phyloP scores from a whole-genome alignment of 371 early-diverging fungal genomes.

The Pancytospora philotis region DNA sequence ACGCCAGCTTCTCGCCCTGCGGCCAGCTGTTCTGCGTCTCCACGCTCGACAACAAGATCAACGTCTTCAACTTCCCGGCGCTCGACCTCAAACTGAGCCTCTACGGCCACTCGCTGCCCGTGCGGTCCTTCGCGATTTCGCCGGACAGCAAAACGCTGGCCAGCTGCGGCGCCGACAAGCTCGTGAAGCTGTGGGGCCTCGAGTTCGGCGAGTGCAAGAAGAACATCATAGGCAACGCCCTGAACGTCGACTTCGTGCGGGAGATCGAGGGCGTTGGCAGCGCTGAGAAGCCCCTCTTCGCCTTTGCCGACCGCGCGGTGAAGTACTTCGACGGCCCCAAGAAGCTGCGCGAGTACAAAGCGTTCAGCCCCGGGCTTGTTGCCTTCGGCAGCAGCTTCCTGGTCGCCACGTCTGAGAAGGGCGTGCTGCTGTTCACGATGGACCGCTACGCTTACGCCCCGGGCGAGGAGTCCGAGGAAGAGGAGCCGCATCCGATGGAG shows the following conservation, averaged over 20 bases:
- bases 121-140: constrained; percentile 42
- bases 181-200: constrained; percentile 59
- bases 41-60: constrained; percentile 46
- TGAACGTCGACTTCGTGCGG: constrained; percentile 19
- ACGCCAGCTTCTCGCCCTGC: constrained; percentile 32
- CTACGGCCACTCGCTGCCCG: constrained; percentile 60
- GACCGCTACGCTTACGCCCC: constrained; percentile 36
- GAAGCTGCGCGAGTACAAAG: constrained; percentile 25
- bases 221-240: constrained; percentile 42
- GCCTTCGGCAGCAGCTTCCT: constrained; percentile 15
- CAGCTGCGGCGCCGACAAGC: constrained; percentile 56
- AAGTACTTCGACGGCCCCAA: constrained; percentile 39
- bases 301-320: constrained; percentile 21
- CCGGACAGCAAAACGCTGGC: constrained; percentile 35
- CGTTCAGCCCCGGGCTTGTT: constrained; percentile 6
- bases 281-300: constrained; percentile 17
- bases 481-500: constrained; percentile 6
- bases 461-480: constrained; percentile 17
- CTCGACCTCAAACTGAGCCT: constrained; percentile 34
- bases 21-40: constrained; percentile 25
- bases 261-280: no score
- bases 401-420: constrained; percentile 13
- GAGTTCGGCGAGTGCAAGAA: constrained; percentile 60
- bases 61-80: constrained; percentile 37
- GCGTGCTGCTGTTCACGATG: constrained; percentile 29